Evolutionary conservation across 805 yeast genomes (phyloP).

Genomic region (Scheffersomyces coipomensis): DNA sequence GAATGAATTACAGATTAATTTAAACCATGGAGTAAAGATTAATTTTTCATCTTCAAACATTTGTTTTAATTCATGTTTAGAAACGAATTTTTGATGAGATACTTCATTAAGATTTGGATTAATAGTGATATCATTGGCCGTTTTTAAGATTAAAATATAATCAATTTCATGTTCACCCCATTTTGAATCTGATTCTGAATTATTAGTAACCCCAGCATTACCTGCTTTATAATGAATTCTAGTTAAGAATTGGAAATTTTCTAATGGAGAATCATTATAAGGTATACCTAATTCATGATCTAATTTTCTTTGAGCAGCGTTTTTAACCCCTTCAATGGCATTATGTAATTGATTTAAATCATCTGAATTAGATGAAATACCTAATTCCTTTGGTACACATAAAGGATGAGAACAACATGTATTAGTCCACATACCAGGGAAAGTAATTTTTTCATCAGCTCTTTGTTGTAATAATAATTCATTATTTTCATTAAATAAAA

Average conservation of each 20-base stretch:
- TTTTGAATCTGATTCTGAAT: slow-evolving; percentile 47
- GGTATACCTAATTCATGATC: slow-evolving; percentile 91
- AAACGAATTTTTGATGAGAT: slow-evolving; percentile 74
- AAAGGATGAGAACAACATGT: slow-evolving; percentile 99
- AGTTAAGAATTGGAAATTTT: slow-evolving; percentile 77
- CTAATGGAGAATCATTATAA: slow-evolving; percentile 55
- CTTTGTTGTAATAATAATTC: slow-evolving; percentile 88
- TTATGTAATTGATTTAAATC: slow-evolving; percentile 40
- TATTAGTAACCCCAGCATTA: slow-evolving; percentile 51
- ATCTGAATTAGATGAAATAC: slow-evolving; percentile 27
- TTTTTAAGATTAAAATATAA: slow-evolving; percentile 77
- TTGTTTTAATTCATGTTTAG: slow-evolving; percentile 58
- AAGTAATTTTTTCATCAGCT: slow-evolving; percentile 94
- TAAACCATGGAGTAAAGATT: slow-evolving; percentile 97
- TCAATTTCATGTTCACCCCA: slow-evolving; percentile 99
- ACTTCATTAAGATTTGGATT: slow-evolving; percentile 77
- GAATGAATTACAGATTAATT: slow-evolving; percentile 87
- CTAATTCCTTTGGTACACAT: slow-evolving; percentile 79
- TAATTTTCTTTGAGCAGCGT: slow-evolving; percentile 89
- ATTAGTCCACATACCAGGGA: slow-evolving; percentile 97
- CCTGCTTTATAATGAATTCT: slow-evolving; percentile 93
- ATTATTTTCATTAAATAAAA: slow-evolving; percentile 75
- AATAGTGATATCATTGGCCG: slow-evolving; percentile 50
- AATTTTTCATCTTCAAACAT: slow-evolving; percentile 73
- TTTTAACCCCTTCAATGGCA: slow-evolving; percentile 75